Conservation (phyloP, 75 land plant species). For the Pinus albicaulis region DNA sequence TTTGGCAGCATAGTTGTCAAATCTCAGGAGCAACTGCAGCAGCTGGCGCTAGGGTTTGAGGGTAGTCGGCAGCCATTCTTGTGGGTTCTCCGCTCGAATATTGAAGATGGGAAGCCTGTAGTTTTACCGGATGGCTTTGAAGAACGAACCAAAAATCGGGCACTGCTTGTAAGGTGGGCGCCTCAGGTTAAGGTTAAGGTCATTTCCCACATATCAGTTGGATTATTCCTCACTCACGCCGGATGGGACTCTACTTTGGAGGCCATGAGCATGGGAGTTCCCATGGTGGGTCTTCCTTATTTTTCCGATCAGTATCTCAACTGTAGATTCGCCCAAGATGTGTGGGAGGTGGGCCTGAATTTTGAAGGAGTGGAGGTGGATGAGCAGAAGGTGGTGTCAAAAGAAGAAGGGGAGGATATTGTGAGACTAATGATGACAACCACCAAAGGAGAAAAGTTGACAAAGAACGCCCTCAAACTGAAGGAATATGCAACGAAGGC, state of each 20-base stretch:
- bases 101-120: background rate
- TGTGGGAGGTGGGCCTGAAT: constrained; percentile 7
- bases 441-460: background rate
- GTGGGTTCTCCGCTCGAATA: constrained; percentile 19
- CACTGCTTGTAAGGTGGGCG: constrained; percentile 5
- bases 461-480: background rate
- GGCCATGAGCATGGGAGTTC: constrained; percentile 14
- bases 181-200: constrained; percentile 7
- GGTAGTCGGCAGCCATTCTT: constrained; percentile 3
- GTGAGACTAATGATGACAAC: background rate
- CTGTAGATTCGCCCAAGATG: background rate
- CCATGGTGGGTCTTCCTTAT: constrained; percentile 2
- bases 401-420: constrained; percentile 1
- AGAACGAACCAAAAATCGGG: constrained; percentile 9
- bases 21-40: background rate
- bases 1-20: constrained; percentile 13
- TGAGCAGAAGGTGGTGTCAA: background rate
- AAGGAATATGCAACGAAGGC: background rate
- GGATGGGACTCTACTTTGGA: constrained; percentile 30
- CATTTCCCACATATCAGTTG: constrained; percentile 21
- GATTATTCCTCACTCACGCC: constrained; percentile 20
- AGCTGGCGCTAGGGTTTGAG: constrained; percentile 12
- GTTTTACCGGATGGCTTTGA: constrained; percentile 6
- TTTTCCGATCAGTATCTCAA: constrained; percentile 7
- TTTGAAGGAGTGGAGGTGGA: background rate